Evolutionary conservation across 192 early-diverging fungal genomes (phyloP), one percentile per base, ranked within the genome.

Genomic region (Podila epicladia): DNA sequence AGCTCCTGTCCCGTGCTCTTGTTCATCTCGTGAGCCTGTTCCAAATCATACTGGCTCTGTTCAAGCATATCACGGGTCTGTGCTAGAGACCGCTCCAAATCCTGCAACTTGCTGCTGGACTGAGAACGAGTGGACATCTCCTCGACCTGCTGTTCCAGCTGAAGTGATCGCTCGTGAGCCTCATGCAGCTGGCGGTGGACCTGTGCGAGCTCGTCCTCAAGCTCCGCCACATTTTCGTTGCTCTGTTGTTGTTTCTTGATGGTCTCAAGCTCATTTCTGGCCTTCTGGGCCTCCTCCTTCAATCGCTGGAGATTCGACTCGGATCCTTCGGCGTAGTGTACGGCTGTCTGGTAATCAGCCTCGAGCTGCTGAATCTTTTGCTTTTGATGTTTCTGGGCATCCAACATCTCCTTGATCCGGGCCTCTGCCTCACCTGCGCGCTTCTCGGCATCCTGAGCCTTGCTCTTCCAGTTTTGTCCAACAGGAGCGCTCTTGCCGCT

Each of bases 321-420:
- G 3, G 77, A 63, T 29, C 64, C 61, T 60, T 87, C 73, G 15
- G 72, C 82, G 28, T 75, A 70, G 12, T 82, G 80, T 8, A 67
- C 29, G 1, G 86, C 82, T 6, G 75, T 77, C 29, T 85, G 82
- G 60, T 85, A 82, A 63, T 87, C 86, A 5, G 68, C 59, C 68
- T 85, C 83, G 9, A 85, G 68, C 60, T 87, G 82, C 24, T 80
- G 62, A 22, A 85, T 77, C 41, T 63, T 69, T 9, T 70, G 61
- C 50, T 41, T 20, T 66, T 69, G 71, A 20, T 20, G 24, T 2
- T 32, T 53, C 32, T 72, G 74, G 62, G n/a, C 20, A 49, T 48
- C 63, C 37, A 31, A 53, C 61, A 63, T 61, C 63, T 73, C 60
- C 9, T 65, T 58, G 4, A 75, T 41, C 38, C 68, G 71, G 8